A percentile compares a stretch with the other conserved stretches of the same genome.
Evolutionary conservation across 2,329 filamentous ascomycete genomes (phyloP).

Genomic region (Phyllosticta ampelicida): DNA sequence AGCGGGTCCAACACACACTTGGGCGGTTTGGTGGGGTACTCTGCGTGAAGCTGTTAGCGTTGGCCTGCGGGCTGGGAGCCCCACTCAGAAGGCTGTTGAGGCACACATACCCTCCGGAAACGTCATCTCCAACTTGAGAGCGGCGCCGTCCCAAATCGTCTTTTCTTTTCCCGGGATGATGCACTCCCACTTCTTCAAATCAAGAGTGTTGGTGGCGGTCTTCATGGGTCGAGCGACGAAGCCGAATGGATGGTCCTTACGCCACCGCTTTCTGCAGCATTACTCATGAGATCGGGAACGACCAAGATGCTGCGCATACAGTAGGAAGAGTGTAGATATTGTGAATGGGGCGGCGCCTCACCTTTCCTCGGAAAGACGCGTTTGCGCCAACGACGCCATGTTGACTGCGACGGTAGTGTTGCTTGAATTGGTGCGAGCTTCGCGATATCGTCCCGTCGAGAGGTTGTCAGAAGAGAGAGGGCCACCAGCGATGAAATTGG

Average conservation of each 20-base stretch:
- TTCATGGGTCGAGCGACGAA: conserved; percentile 88
- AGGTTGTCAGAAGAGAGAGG: not conserved
- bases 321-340: not conserved
- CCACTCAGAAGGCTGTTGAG: not conserved
- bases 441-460: not conserved
- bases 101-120: conserved; percentile 75
- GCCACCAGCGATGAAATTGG: not conserved
- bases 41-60: conserved; percentile 36
- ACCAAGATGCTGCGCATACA: not conserved
- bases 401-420: conserved; percentile 3
- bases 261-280: conserved; percentile 78
- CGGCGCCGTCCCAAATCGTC: conserved; percentile 94
- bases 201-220: conserved; percentile 67
- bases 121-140: conserved; percentile 86
- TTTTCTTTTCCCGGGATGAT: conserved; percentile 92
- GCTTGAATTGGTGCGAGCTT: not conserved
- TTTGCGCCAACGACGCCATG: conserved; percentile 76
- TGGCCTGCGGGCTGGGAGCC: not conserved
- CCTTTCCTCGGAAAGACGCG: conserved; percentile 55
- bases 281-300: conserved; percentile 15
- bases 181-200: conserved; percentile 94
- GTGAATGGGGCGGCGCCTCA: conserved; percentile 11
- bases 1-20: conserved; percentile 59
- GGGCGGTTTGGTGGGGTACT: conserved; percentile 96
- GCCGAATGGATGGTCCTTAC: conserved; percentile 91